Evolutionary conservation across 2,329 filamentous ascomycete genomes (phyloP).

Genomic region (Fusarium staphyleae): DNA sequence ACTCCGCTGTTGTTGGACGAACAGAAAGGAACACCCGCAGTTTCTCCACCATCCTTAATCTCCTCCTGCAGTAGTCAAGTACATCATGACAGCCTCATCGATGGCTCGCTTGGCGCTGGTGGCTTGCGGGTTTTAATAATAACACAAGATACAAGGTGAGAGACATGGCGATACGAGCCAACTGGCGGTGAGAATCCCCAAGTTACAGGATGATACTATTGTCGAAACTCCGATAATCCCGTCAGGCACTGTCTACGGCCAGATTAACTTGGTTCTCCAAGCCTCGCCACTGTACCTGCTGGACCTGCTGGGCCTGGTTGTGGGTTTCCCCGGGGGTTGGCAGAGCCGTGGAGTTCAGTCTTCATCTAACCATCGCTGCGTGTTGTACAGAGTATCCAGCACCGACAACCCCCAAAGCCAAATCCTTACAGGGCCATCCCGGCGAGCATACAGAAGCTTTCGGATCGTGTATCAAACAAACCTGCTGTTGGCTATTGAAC

Average conservation of each 20-base stretch:
- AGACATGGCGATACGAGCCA: slow-evolving; percentile 19
- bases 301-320: too few relatives aligned
- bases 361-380: slow-evolving; percentile 16
- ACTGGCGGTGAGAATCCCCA: slow-evolving; percentile 38
- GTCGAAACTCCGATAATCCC: slow-evolving; percentile 16
- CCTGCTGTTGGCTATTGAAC: slow-evolving; percentile 27
- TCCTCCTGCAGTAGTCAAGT: slow-evolving; percentile 37
- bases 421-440: slow-evolving; percentile 24
- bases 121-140: slow-evolving; percentile 19
- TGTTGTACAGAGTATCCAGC: too few relatives aligned
- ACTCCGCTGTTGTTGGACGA: slow-evolving; percentile 4
- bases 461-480: slow-evolving; percentile 31
- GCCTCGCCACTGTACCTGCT: slow-evolving; percentile 1
- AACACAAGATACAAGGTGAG: slow-evolving; percentile 19
- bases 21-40: slow-evolving; percentile 2
- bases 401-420: slow-evolving; percentile 1
- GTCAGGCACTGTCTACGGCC: slow-evolving; percentile 22
- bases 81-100: slow-evolving; percentile 25
- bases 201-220: slow-evolving; percentile 24
- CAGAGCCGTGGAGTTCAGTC: slow-evolving; percentile 25
- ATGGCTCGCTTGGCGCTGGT: slow-evolving; percentile 15
- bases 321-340: too few relatives aligned
- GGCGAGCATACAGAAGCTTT: slow-evolving; percentile 14
- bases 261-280: slow-evolving; percentile 25
- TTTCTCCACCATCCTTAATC: slow-evolving; percentile 18